These are phyloP conservation scores for Tieghemiomyces parasiticus DNA, from an alignment of 192 early-diverging fungal genomes.

Conservation along the genomic window DNA sequence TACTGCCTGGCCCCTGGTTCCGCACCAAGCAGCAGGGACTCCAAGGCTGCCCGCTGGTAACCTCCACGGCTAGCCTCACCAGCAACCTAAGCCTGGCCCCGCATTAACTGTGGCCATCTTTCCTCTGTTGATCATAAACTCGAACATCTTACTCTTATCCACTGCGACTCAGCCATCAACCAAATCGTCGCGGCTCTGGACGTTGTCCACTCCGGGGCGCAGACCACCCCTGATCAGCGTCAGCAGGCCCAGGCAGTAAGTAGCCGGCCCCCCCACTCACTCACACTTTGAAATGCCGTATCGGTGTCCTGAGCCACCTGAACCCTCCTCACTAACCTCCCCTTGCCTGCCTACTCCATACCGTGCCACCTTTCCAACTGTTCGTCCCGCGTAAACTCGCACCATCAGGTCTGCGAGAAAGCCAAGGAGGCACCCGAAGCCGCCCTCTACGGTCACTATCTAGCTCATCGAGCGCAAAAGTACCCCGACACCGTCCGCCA, in stretches of 20 bases:
- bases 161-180: background rate
- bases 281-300: background rate
- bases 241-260: constrained; percentile 1
- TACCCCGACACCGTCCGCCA: constrained; percentile 33
- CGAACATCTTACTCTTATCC: too few relatives aligned
- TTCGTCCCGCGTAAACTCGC: background rate
- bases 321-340: background rate
- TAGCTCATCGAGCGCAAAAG: constrained; percentile 31
- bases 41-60: too few relatives aligned
- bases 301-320: too few relatives aligned
- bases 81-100: too few relatives aligned
- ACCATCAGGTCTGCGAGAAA: background rate
- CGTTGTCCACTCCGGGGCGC: constrained; percentile 1
- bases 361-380: background rate
- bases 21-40: too few relatives aligned
- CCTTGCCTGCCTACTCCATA: background rate
- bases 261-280: background rate
- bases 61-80: too few relatives aligned
- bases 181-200: constrained; percentile 7
- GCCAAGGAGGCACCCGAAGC: constrained; percentile 11
- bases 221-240: background rate
- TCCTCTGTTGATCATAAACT: too few relatives aligned
- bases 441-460: constrained; percentile 35
- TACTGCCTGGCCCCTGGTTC: too few relatives aligned
- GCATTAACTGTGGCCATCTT: too few relatives aligned